phyloP scores from a whole-genome alignment of 148 eudicot genomes.

The Spergularia bocconei region DNA sequence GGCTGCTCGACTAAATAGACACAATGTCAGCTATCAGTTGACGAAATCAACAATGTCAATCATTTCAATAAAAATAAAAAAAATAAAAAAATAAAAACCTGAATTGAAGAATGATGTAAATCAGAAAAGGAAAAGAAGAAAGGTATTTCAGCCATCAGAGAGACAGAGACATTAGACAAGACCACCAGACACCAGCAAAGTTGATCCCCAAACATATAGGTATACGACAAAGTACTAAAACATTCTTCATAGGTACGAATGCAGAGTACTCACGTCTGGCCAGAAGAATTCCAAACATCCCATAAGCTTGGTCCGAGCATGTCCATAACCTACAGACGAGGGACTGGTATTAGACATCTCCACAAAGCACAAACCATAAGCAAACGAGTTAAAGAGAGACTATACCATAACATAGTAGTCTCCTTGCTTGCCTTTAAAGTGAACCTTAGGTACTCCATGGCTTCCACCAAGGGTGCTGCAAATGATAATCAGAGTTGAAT shows the following conservation, averaged over 20 bases:
- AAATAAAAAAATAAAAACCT: too few species aligned
- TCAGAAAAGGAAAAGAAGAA: too few species aligned
- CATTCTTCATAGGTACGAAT: conserved; percentile 12
- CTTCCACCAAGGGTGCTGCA: conserved; percentile 84
- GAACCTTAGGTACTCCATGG: conserved; percentile 87
- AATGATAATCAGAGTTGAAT: background rate
- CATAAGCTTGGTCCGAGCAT: conserved; percentile 95
- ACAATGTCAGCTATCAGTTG: too few species aligned
- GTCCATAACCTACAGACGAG: conserved; percentile 75
- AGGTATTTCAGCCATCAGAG: too few species aligned
- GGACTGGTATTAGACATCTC: conserved; percentile 10
- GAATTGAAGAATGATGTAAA: too few species aligned
- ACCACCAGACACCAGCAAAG: background rate
- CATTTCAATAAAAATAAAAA: too few species aligned
- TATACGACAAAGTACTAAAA: background rate
- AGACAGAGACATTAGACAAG: too few species aligned
- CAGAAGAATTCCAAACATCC: conserved; percentile 96
- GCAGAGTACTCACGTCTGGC: conserved; percentile 69
- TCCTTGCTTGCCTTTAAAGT: conserved; percentile 87
- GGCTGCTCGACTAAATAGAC: too few species aligned
- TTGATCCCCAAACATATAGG: background rate
- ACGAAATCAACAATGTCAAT: too few species aligned
- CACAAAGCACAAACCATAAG: background rate
- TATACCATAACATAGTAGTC: conserved; percentile 85
- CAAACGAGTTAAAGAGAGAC: conserved; percentile 1